A percentile compares a stretch with the other conserved stretches of the same genome.
These are phyloP conservation scores for Chaetomiaceae sp. DNA, from an alignment of 2,329 filamentous ascomycete genomes.

Conservation along the genomic window DNA sequence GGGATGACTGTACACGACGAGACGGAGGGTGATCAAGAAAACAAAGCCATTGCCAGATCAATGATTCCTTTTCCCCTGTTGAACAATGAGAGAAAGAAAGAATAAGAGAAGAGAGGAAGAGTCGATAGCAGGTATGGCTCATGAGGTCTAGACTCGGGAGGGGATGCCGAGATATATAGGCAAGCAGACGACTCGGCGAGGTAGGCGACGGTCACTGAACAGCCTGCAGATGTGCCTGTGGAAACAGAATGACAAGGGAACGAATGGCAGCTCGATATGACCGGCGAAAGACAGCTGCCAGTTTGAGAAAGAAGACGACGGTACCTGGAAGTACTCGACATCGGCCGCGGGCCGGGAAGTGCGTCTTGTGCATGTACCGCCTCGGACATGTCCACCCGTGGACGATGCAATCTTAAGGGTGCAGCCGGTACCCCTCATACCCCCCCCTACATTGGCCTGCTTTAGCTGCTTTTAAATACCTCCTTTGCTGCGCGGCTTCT, in stretches of 20 bases:
- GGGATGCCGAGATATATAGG: slow-evolving; percentile 45
- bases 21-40: slow-evolving; percentile 34
- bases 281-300: slow-evolving; percentile 10
- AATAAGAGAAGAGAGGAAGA: slow-evolving; percentile 22
- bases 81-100: slow-evolving; percentile 30
- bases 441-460: slow-evolving; percentile 6
- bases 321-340: slow-evolving; percentile 18
- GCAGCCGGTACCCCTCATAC: slow-evolving; percentile 8
- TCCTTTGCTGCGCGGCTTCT: slow-evolving; percentile 14
- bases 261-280: slow-evolving; percentile 16
- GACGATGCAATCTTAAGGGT: slow-evolving; percentile 17
- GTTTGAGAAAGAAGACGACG: slow-evolving; percentile 8
- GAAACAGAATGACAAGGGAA: slow-evolving; percentile 3
- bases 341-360: slow-evolving; percentile 16
- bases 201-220: slow-evolving; percentile 14
- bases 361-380: slow-evolving; percentile 13
- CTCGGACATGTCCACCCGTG: slow-evolving; percentile 2
- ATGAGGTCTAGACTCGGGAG: slow-evolving; percentile 35
- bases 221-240: slow-evolving; percentile 10
- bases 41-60: slow-evolving; percentile 39
- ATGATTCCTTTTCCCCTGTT: slow-evolving; percentile 30
- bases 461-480: slow-evolving; percentile 8
- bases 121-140: slow-evolving; percentile 19
- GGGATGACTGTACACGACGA: slow-evolving; percentile 25
- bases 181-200: slow-evolving; percentile 22